phyloP scores from a whole-genome alignment of 2,329 filamentous ascomycete genomes.

The Calonectria naviculata region DNA sequence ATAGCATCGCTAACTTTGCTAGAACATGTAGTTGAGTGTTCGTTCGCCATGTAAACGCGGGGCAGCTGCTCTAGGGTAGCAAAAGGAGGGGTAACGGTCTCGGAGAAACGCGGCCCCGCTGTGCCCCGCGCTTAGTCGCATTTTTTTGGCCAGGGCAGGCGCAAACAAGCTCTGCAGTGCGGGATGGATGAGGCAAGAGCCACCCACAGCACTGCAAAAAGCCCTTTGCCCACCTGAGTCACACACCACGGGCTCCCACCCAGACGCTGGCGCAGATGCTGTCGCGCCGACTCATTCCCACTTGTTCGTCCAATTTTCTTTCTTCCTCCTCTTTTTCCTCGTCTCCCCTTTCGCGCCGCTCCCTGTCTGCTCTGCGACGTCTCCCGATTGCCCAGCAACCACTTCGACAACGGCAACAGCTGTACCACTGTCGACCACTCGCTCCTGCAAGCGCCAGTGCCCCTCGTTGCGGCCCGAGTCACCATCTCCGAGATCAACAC shows the following conservation, averaged over 20 bases:
- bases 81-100: constrained; percentile 22
- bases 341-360: neutral
- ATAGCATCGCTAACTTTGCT: no score
- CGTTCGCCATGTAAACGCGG: neutral
- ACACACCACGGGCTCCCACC: constrained; percentile 32
- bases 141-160: constrained; percentile 8
- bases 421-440: neutral
- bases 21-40: no score
- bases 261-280: constrained; percentile 38
- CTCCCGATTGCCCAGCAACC: constrained; percentile 12
- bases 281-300: constrained; percentile 39
- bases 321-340: constrained; percentile 20
- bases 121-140: constrained; percentile 21
- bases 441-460: neutral
- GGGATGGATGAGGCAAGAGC: constrained; percentile 12
- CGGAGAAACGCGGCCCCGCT: constrained; percentile 27
- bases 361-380: constrained; percentile 23
- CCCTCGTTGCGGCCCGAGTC: constrained; percentile 5
- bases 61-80: constrained; percentile 11
- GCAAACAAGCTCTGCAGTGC: constrained; percentile 19
- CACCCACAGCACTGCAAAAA: constrained; percentile 26
- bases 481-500: neutral
- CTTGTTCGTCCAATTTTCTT: constrained; percentile 35
- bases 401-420: constrained; percentile 8
- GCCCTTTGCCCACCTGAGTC: constrained; percentile 45